phyloP scores from a whole-genome alignment of 345 rosid genomes.

The Erucastrum elatum region DNA sequence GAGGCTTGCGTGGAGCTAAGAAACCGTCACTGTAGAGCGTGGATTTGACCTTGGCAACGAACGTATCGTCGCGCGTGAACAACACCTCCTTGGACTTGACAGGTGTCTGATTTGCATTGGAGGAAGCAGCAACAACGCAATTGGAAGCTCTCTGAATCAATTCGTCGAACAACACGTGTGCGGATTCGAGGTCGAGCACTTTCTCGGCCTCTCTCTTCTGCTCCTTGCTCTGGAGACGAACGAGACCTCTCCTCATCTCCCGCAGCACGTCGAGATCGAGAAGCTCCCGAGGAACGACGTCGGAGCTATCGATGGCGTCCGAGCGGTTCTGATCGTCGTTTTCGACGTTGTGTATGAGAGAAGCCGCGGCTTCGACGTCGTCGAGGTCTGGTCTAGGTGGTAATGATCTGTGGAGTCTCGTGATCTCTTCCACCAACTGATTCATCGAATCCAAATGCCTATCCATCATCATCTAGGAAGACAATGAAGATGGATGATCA shows the following conservation, averaged over 20 bases:
- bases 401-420: slow-evolving; percentile 82
- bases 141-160: slow-evolving; percentile 78
- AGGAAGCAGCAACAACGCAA: slow-evolving; percentile 39
- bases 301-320: slow-evolving; percentile 52
- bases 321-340: slow-evolving; percentile 67
- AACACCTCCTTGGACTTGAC: slow-evolving; percentile 39
- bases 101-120: slow-evolving; percentile 6
- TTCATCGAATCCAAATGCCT: slow-evolving; percentile 47
- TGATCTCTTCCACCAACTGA: slow-evolving; percentile 75
- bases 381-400: slow-evolving; percentile 74
- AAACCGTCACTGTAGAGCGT: slow-evolving; percentile 53
- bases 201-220: slow-evolving; percentile 71
- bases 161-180: slow-evolving; percentile 70
- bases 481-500: background rate
- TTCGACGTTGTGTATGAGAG: slow-evolving; percentile 64
- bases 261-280: slow-evolving; percentile 56
- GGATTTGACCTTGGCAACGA: slow-evolving; percentile 56
- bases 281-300: slow-evolving; percentile 76
- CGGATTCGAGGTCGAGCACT: slow-evolving; percentile 72
- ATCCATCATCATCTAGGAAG: slow-evolving; percentile 39
- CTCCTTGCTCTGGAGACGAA: slow-evolving; percentile 59
- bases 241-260: slow-evolving; percentile 71
- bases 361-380: slow-evolving; percentile 71
- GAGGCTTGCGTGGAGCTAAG: slow-evolving; percentile 46
- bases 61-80: slow-evolving; percentile 72